Percentiles rank a stretch among this genome's conserved stretches.
phyloP scores from a whole-genome alignment of 2,329 filamentous ascomycete species.

The Rutstroemia sp. region DNA sequence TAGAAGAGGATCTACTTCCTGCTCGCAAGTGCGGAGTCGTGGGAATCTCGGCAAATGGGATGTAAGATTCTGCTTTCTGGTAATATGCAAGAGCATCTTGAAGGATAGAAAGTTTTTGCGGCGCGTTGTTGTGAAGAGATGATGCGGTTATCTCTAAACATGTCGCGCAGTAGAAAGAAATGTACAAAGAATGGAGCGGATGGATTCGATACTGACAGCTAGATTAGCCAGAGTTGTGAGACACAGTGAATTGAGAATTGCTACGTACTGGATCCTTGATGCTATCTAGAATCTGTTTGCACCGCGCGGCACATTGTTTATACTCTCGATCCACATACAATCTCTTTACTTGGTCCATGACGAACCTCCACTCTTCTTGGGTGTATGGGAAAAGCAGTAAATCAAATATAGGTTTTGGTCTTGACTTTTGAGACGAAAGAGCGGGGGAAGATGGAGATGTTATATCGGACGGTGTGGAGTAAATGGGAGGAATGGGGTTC shows the following conservation, averaged over 20 bases:
- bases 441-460: not conserved
- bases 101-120: slow-evolving; percentile 25
- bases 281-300: slow-evolving; percentile 23
- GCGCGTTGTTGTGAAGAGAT: slow-evolving; percentile 19
- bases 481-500: not conserved
- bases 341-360: slow-evolving; percentile 27
- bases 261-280: slow-evolving; percentile 25
- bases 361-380: slow-evolving; percentile 22
- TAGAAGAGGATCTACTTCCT: slow-evolving; percentile 5
- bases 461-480: slow-evolving; percentile 2
- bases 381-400: slow-evolving; percentile 21
- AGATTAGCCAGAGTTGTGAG: slow-evolving; percentile 2
- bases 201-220: slow-evolving; percentile 18
- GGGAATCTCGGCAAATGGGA: slow-evolving; percentile 18
- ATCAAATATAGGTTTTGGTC: slow-evolving; percentile 12
- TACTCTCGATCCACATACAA: slow-evolving; percentile 25
- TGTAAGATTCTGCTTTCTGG: slow-evolving; percentile 19
- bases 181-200: slow-evolving; percentile 26
- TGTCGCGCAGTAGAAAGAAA: slow-evolving; percentile 27
- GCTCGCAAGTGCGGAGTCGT: slow-evolving; percentile 5
- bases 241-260: not conserved
- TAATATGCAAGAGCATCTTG: slow-evolving; percentile 24
- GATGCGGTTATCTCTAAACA: slow-evolving; percentile 25
- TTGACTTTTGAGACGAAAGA: slow-evolving; percentile 4
- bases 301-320: slow-evolving; percentile 25